Conservation (phyloP, 2,329 filamentous ascomycete species). For the Thielaviopsis musarum region DNA sequence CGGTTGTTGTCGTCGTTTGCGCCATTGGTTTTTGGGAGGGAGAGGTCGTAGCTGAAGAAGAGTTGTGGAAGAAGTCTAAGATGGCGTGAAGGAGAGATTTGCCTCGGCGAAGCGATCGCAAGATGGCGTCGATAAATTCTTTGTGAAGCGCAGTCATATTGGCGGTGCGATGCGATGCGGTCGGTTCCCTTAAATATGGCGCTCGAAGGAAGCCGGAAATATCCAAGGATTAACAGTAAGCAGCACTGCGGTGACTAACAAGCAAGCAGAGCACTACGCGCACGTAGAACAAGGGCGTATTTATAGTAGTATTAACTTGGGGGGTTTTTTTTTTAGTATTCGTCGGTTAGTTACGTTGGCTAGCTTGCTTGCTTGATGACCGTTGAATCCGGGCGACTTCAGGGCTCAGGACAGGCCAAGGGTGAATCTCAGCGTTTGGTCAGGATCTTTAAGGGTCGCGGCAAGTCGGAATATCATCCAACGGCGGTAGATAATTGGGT, state of each 20-base stretch:
- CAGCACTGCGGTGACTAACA: neutral
- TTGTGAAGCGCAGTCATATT: slow-evolving; percentile 41
- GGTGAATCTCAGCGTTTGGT: neutral
- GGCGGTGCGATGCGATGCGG: slow-evolving; percentile 24
- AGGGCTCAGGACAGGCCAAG: neutral
- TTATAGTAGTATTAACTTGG: neutral
- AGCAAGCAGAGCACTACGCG: neutral
- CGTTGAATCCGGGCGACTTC: neutral
- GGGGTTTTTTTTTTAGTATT: neutral
- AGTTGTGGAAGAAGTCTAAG: slow-evolving; percentile 18
- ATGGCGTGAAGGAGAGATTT: slow-evolving; percentile 42
- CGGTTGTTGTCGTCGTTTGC: neutral
- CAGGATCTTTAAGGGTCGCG: neutral
- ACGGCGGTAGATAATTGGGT: neutral
- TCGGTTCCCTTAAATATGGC: neutral
- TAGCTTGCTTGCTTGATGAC: neutral
- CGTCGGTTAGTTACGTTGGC: neutral
- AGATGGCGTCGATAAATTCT: slow-evolving; percentile 34
- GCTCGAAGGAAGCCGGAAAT: neutral
- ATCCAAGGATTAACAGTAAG: neutral
- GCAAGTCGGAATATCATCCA: neutral
- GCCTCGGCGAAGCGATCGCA: slow-evolving; percentile 41
- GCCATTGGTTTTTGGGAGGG: slow-evolving; percentile 22
- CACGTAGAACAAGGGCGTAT: neutral
- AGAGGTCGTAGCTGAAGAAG: slow-evolving; percentile 29